These are phyloP conservation scores for Sugiyamaella japonica DNA, from an alignment of 1,139 yeast species.

Conservation along the genomic window DNA sequence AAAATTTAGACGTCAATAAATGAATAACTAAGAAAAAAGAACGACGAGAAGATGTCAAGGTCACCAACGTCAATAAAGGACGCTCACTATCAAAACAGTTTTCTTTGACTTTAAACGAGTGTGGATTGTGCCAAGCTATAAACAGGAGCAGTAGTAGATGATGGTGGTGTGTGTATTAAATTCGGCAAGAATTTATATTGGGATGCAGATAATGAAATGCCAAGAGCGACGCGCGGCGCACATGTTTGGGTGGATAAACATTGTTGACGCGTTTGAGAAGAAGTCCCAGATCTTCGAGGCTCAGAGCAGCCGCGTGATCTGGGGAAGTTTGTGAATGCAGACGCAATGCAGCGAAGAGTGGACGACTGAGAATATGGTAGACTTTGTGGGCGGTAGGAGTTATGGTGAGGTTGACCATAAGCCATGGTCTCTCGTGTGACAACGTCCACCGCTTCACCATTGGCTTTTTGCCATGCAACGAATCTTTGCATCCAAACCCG, in stretches of 20 bases:
- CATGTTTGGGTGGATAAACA: conserved; percentile 1
- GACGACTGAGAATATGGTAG: too few relatives aligned
- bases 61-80: too few relatives aligned
- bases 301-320: not conserved
- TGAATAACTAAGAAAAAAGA: not conserved
- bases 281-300: not conserved
- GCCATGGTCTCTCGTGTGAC: too few relatives aligned
- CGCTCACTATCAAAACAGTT: not conserved
- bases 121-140: not conserved
- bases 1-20: too few relatives aligned
- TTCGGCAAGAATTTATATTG: conserved; percentile 1
- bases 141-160: not conserved
- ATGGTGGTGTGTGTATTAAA: too few relatives aligned
- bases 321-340: not conserved
- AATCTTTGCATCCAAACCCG: too few relatives aligned
- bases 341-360: too few relatives aligned
- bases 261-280: not conserved
- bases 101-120: not conserved
- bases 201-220: not conserved
- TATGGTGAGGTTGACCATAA: too few relatives aligned
- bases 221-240: conserved; percentile 4
- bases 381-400: too few relatives aligned
- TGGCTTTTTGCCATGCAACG: too few relatives aligned
- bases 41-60: not conserved
- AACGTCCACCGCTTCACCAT: too few relatives aligned